Percentiles rank a stretch among this genome's conserved stretches.
Evolutionary conservation across 2,329 filamentous ascomycete genomes (phyloP).

Genomic region (Stagonosporopsis chrysanthemi): DNA sequence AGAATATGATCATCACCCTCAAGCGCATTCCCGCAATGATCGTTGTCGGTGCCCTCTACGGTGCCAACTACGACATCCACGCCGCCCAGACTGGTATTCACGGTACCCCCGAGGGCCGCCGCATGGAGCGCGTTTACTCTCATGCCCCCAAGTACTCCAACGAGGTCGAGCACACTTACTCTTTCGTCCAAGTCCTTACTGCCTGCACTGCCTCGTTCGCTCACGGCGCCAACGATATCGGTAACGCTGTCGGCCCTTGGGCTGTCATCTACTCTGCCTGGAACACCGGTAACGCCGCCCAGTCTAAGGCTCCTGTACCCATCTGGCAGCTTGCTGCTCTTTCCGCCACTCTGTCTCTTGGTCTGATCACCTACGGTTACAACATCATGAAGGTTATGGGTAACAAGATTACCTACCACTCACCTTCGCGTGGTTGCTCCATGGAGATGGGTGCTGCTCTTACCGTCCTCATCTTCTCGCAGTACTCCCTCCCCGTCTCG

Average conservation of each 20-base stretch:
- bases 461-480: slow-evolving; percentile 77
- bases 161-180: slow-evolving; percentile 50
- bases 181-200: slow-evolving; percentile 62
- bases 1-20: slow-evolving; percentile 70
- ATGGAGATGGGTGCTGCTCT: slow-evolving; percentile 84
- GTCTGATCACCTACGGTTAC: slow-evolving; percentile 78
- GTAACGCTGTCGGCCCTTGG: slow-evolving; percentile 49
- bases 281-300: slow-evolving; percentile 67
- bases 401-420: slow-evolving; percentile 79
- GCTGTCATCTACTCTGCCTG: slow-evolving; percentile 49
- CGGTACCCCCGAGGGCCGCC: slow-evolving; percentile 75
- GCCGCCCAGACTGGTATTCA: slow-evolving; percentile 73
- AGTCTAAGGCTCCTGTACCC: slow-evolving; percentile 70
- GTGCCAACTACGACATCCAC: slow-evolving; percentile 83
- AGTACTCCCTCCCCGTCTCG: slow-evolving; percentile 77
- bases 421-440: slow-evolving; percentile 64
- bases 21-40: slow-evolving; percentile 75
- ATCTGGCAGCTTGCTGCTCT: slow-evolving; percentile 80
- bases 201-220: slow-evolving; percentile 54
- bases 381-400: slow-evolving; percentile 90
- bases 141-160: slow-evolving; percentile 49
- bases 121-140: slow-evolving; percentile 73
- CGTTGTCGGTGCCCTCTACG: slow-evolving; percentile 71
- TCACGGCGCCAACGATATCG: slow-evolving; percentile 74
- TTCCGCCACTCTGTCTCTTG: slow-evolving; percentile 66